Conservation (phyloP, 306 rosid genomes). For the Inga oerstediana region DNA sequence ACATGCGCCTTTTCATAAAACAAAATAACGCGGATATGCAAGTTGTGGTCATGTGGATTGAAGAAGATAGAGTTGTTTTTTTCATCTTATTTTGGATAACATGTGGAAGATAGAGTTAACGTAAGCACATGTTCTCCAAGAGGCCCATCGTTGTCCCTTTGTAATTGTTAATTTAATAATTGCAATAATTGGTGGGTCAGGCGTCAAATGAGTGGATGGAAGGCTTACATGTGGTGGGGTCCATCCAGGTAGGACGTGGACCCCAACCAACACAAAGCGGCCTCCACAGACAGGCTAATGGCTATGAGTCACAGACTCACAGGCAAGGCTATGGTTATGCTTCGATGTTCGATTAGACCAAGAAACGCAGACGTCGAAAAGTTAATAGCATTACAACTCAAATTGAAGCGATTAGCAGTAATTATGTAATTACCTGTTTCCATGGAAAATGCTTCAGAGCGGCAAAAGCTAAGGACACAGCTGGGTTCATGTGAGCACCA, state of each 20-base stretch:
- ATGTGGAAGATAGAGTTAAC: neutral
- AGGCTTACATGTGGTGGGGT: neutral
- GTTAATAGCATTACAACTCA: neutral
- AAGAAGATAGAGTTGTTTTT: neutral
- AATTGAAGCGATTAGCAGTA: neutral
- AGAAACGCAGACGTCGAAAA: neutral
- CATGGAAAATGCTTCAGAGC: conserved; percentile 65
- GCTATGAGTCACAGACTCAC: neutral
- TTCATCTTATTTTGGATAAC: neutral
- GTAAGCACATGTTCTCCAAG: neutral
- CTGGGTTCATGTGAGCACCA: conserved; percentile 90
- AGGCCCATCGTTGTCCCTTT: neutral
- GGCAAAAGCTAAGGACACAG: conserved; percentile 81
- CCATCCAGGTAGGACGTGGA: neutral
- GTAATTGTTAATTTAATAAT: neutral
- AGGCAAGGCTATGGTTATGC: neutral
- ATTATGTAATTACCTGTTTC: conserved; percentile 56
- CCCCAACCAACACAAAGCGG: neutral
- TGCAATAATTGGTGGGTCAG: neutral
- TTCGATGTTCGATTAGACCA: neutral
- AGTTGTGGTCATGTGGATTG: neutral
- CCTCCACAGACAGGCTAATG: neutral
- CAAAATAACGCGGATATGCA: neutral
- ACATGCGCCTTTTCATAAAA: neutral
- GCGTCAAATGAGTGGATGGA: neutral